Evolutionary conservation across 2,329 filamentous ascomycete genomes (phyloP).

Genomic region (Botrytis deweyae): DNA sequence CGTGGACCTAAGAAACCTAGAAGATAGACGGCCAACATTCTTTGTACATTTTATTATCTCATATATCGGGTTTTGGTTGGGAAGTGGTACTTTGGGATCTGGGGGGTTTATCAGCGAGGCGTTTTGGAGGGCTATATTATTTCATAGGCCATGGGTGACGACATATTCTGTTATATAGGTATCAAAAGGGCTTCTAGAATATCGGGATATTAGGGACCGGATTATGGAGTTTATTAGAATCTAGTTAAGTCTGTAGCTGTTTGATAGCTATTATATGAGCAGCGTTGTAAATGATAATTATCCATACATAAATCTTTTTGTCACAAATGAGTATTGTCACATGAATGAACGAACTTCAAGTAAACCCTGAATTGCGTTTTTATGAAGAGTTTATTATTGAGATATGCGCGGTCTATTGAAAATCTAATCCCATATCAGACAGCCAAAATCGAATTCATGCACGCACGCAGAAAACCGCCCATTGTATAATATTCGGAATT

Average conservation of each 20-base stretch:
- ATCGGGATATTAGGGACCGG: neutral
- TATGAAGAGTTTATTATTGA: slow-evolving; percentile 1
- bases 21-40: neutral
- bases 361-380: neutral
- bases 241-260: neutral
- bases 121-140: neutral
- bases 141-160: neutral
- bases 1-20: slow-evolving; percentile 22
- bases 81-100: neutral
- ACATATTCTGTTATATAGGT: neutral
- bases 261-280: neutral
- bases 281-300: neutral
- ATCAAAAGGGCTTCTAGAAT: neutral
- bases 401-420: slow-evolving; percentile 9
- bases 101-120: neutral
- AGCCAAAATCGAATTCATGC: slow-evolving; percentile 11
- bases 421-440: slow-evolving; percentile 13
- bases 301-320: neutral
- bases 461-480: neutral
- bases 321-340: neutral
- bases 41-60: neutral
- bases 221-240: neutral
- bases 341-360: neutral
- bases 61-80: neutral
- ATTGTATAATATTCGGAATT: neutral